A percentile compares a stretch with the other conserved stretches of the same genome.
Conservation (phyloP, 805 yeast species). For the Komagataella kurtzmanii region DNA sequence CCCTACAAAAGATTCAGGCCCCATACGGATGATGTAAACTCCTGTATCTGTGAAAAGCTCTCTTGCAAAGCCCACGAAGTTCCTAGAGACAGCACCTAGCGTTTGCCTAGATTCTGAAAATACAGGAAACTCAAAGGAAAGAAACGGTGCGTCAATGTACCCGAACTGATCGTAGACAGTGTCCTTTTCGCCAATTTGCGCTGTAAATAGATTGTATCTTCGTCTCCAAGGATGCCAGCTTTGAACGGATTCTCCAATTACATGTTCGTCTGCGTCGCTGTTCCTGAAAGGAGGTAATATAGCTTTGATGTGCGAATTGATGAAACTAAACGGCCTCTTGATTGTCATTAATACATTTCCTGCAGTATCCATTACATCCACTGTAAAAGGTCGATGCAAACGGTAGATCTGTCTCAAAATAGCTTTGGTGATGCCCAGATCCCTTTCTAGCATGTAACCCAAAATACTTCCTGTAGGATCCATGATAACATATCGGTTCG, state of each 20-base stretch:
- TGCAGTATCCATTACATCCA: constrained; percentile 53
- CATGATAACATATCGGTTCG: constrained; percentile 64
- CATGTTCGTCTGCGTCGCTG: constrained; percentile 26
- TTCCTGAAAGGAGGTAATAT: constrained; percentile 37
- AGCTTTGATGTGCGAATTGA: constrained; percentile 78
- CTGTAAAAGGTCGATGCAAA: constrained; percentile 75
- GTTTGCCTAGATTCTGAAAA: constrained; percentile 41
- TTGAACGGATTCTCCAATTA: constrained; percentile 80
- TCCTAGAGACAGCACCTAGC: constrained; percentile 72
- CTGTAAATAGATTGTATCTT: constrained; percentile 61
- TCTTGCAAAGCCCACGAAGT: constrained; percentile 91
- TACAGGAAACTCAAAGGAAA: constrained; percentile 80
- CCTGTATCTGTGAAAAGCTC: constrained; percentile 94
- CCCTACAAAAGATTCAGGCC: constrained; percentile 52
- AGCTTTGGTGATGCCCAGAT: constrained; percentile 50
- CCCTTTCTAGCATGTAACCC: constrained; percentile 78
- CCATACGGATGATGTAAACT: constrained; percentile 78
- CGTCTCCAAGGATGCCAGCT: constrained; percentile 95
- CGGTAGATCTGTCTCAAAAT: constrained; percentile 75
- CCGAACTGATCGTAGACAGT: constrained; percentile 69
- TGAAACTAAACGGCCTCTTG: constrained; percentile 72
- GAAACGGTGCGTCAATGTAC: constrained; percentile 71
- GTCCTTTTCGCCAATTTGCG: constrained; percentile 15
- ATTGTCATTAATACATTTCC: constrained; percentile 54
- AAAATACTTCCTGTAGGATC: constrained; percentile 60